Conservation (phyloP, 1,139 yeast genomes). For the Yamadazyma pseudoaaseri region DNA sequence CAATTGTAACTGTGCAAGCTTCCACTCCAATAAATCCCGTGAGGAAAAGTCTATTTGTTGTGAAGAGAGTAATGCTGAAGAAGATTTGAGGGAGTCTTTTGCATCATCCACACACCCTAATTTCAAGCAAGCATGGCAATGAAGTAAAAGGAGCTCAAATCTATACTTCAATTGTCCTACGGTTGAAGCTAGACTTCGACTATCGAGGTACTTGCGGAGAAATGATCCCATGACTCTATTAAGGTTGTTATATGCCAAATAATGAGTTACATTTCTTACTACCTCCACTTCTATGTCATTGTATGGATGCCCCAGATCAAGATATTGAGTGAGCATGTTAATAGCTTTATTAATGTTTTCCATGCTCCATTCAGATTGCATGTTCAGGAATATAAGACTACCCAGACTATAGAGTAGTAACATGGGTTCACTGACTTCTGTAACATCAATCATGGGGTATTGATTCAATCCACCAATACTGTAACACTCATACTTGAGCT, state of each 20-base stretch:
- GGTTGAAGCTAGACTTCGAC: conserved; percentile 7
- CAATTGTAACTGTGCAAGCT: conserved; percentile 31
- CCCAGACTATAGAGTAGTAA: background rate
- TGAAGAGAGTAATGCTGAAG: conserved; percentile 6
- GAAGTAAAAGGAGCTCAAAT: conserved; percentile 10
- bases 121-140: conserved; percentile 11
- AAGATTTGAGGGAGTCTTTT: conserved; percentile 8
- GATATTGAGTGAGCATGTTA: conserved; percentile 13
- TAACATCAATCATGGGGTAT: background rate
- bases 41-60: conserved; percentile 4
- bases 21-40: conserved; percentile 23
- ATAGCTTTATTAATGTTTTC: conserved; percentile 14
- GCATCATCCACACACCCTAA: conserved; percentile 8
- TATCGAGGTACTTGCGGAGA: conserved; percentile 6
- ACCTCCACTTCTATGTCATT: conserved; percentile 5
- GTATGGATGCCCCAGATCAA: background rate
- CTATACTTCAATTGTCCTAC: conserved; percentile 1
- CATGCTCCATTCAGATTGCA: conserved; percentile 19
- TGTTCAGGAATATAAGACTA: background rate
- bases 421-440: background rate
- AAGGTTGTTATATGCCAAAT: conserved; percentile 36
- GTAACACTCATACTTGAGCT: background rate
- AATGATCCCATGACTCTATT: conserved; percentile 26
- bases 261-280: conserved; percentile 24
- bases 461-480: background rate